Evolutionary conservation across 2,329 filamentous ascomycete genomes (phyloP), one percentile per base, ranked within the genome.

Genomic region (Bipolaris zeicola): DNA sequence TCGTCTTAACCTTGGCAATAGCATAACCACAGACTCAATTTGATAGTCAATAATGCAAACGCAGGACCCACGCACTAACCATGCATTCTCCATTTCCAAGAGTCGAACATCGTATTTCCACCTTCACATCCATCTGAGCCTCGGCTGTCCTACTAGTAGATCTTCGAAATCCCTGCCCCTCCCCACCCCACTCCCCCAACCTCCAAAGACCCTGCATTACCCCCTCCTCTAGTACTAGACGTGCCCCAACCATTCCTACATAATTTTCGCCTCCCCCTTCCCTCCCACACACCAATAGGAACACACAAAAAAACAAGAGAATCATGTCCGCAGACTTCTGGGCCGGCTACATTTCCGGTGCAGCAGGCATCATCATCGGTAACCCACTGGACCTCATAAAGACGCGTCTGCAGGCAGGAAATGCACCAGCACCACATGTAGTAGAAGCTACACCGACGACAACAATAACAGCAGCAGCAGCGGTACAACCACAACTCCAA

Each of bases 251-350:
- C 26, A 6, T 6, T 28, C 39, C 14, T 14, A 28, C 26, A 28
- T 28, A 28, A 18, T 31, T 31, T 33, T n/a, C 16, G 6, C 42
- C 42, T 26, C 26, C 31, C 26, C 18, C 8, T 16, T 16, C 26
- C 26, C n/a, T 39, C 22, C 24, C 14, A 5, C 36, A 46, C 42
- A 6, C 42, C 42, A 44, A 44, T 31, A 7, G 8, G 18, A 46
- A 26, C 22, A 16, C 16, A 26, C 24, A 28, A 10, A 39, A 42
- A 42, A 14, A 6, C 43, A 46, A 2, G 6, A 31, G 55, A 55
- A 94, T 55, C 55, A 94, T 95, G 90, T 91, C 90, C 48, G 86
- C 91, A 65, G 93, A 96, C 74, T 97, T 97, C 77, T 96, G 91
- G 90, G 91, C 93, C 55, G 92, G 93, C 69, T 97, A 96, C 76